Conservation (phyloP, 208 protist genomes). For the Ichthyophonus hoferi region DNA sequence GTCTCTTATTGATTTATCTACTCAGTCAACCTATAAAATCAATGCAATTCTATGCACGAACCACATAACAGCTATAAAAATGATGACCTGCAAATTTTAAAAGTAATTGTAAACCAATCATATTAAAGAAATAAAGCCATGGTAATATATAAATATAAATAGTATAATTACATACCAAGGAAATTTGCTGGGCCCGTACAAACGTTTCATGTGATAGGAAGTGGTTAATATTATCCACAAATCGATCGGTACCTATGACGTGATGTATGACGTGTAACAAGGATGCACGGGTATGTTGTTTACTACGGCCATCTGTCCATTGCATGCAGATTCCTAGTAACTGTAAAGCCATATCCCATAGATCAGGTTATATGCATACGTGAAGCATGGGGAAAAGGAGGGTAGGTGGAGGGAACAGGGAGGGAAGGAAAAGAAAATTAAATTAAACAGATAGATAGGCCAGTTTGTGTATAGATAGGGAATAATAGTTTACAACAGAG, state of each 20-base stretch:
- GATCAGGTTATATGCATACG: too few relatives aligned
- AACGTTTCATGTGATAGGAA: not conserved
- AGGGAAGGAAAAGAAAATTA: too few relatives aligned
- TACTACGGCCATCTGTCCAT: not conserved
- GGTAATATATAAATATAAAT: too few relatives aligned
- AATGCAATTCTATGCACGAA: not conserved
- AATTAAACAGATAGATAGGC: too few relatives aligned
- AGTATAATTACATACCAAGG: not conserved
- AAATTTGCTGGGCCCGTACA: not conserved
- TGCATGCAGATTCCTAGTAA: conserved; percentile 16
- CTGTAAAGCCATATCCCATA: too few relatives aligned
- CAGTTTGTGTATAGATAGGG: not conserved
- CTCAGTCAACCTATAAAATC: too few relatives aligned
- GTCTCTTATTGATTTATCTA: too few relatives aligned
- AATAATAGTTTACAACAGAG: not conserved
- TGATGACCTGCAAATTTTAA: not conserved
- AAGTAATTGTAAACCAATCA: not conserved
- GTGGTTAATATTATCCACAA: not conserved
- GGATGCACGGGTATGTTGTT: not conserved
- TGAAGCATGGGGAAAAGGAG: too few relatives aligned
- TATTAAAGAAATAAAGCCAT: too few relatives aligned
- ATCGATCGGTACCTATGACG: not conserved
- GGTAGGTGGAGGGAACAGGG: too few relatives aligned
- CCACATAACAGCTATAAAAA: not conserved
- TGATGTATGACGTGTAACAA: conserved; percentile 15